These are phyloP conservation scores for Euryodendron excelsum DNA, from an alignment of 148 eudicot genomes.

Conservation along the genomic window DNA sequence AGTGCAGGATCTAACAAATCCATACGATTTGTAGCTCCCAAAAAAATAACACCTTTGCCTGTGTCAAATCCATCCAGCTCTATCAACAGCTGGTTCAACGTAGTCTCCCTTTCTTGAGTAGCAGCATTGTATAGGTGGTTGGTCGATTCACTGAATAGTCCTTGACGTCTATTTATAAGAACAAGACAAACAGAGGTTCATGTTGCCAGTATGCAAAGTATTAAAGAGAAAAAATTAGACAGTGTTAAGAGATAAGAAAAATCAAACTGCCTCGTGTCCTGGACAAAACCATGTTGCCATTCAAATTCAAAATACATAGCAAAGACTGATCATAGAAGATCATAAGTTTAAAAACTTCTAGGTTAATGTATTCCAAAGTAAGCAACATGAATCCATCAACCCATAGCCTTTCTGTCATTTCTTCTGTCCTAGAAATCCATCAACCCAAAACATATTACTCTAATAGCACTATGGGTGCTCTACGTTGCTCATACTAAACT, in stretches of 20 bases:
- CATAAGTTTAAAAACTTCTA: too few species aligned
- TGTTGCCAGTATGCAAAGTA: neutral
- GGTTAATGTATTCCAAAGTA: too few species aligned
- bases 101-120: conserved; percentile 95
- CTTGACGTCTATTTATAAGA: conserved; percentile 68
- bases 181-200: conserved; percentile 9
- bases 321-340: neutral
- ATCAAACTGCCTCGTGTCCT: neutral
- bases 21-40: conserved; percentile 92
- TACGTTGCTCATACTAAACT: too few species aligned
- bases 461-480: too few species aligned
- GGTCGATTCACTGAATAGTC: conserved; percentile 50
- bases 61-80: conserved; percentile 98
- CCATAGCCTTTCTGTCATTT: neutral
- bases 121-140: conserved; percentile 67
- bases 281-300: neutral
- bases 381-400: neutral
- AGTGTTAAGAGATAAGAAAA: neutral
- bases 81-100: conserved; percentile 85
- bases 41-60: conserved; percentile 92
- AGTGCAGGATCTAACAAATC: conserved; percentile 97
- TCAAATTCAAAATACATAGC: neutral
- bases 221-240: too few species aligned
- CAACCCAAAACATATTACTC: too few species aligned
- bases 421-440: too few species aligned